These are phyloP conservation scores for Colletotrichum musae DNA, from an alignment of 2,329 filamentous ascomycete genomes.

Conservation along the genomic window DNA sequence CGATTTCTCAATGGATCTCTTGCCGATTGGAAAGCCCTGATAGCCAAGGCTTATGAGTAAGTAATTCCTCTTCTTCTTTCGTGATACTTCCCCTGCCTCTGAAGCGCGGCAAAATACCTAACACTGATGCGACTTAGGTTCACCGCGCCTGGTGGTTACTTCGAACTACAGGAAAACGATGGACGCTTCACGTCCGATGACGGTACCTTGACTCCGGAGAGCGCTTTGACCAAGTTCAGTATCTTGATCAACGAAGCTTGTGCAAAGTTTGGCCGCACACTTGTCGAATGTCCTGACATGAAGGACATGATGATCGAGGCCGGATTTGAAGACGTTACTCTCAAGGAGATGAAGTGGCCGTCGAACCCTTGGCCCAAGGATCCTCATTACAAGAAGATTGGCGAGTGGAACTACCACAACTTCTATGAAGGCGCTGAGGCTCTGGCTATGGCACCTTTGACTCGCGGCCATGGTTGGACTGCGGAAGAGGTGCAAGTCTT, in stretches of 20 bases:
- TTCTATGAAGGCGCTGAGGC: constrained; percentile 50
- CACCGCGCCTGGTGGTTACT: constrained; percentile 63
- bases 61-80: background rate
- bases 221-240: too few relatives aligned
- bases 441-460: constrained; percentile 52
- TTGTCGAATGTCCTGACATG: too few relatives aligned
- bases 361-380: constrained; percentile 51
- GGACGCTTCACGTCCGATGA: too few relatives aligned
- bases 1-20: constrained; percentile 69
- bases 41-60: constrained; percentile 59
- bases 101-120: too few relatives aligned
- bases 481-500: constrained; percentile 49
- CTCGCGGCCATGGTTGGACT: constrained; percentile 47
- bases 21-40: constrained; percentile 62
- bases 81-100: too few relatives aligned
- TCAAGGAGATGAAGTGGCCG: constrained; percentile 47
- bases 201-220: too few relatives aligned
- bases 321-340: constrained; percentile 51
- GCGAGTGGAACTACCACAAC: constrained; percentile 44
- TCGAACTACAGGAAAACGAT: constrained; percentile 43
- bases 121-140: constrained; percentile 46
- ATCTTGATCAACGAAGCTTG: too few relatives aligned
- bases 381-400: constrained; percentile 48
- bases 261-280: too few relatives aligned
- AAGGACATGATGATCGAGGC: constrained; percentile 43